Evolutionary conservation across 148 eudicot species (phyloP).

Genomic region (Vaccinium corymbosum): DNA sequence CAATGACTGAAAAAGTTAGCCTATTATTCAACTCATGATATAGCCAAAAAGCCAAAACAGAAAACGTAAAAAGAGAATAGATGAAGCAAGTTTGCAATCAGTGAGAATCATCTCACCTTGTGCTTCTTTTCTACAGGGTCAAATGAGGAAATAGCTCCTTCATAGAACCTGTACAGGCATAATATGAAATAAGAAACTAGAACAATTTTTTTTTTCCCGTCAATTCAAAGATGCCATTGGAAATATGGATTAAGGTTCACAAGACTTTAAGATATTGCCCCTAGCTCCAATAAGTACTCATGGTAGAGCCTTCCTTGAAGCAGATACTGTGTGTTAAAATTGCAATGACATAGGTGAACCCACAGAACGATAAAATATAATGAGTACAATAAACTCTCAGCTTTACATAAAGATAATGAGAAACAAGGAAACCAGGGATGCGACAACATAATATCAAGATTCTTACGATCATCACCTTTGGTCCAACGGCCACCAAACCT

Average conservation of each 20-base stretch:
- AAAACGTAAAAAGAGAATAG: not conserved
- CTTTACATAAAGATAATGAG: not conserved
- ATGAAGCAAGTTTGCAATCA: constrained; percentile 8
- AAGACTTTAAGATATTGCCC: not conserved
- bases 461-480: constrained; percentile 33
- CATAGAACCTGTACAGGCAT: constrained; percentile 51
- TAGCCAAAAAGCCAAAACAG: not conserved
- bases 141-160: constrained; percentile 50
- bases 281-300: not conserved
- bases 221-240: not conserved
- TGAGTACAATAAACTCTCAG: not conserved
- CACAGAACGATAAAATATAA: not conserved
- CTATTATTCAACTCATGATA: not conserved
- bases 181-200: constrained; percentile 3
- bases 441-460: constrained; percentile 2
- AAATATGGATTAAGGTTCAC: not conserved
- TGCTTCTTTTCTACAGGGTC: constrained; percentile 46
- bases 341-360: not conserved
- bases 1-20: not conserved
- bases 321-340: not conserved
- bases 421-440: not conserved
- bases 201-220: not conserved
- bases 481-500: constrained; percentile 78
- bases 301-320: not conserved
- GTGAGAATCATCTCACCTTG: constrained; percentile 33